phyloP scores from a whole-genome alignment of 2,329 filamentous ascomycete genomes.

The Dactylellina haptotyla region DNA sequence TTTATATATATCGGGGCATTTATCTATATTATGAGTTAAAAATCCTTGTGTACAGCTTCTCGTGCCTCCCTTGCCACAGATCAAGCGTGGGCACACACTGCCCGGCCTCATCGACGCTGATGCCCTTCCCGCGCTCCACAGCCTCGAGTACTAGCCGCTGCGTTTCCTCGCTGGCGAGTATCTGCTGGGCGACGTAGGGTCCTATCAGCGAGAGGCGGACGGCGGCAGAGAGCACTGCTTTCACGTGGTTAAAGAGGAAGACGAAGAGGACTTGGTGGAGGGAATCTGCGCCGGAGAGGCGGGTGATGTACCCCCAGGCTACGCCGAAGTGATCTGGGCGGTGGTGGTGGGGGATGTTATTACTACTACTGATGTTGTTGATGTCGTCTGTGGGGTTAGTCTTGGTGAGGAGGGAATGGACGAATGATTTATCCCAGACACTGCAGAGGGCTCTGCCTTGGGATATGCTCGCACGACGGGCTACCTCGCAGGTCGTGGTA shows the following conservation, averaged over 20 bases:
- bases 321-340: slow-evolving; percentile 55
- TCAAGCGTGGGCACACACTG: slow-evolving; percentile 82
- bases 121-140: slow-evolving; percentile 71
- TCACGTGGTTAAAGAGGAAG: slow-evolving; percentile 79
- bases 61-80: slow-evolving; percentile 83
- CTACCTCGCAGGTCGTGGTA: slow-evolving; percentile 80
- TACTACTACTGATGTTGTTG: background rate
- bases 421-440: slow-evolving; percentile 79
- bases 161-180: slow-evolving; percentile 72
- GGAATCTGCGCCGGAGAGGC: slow-evolving; percentile 62
- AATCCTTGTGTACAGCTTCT: slow-evolving; percentile 83
- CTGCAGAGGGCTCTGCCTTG: slow-evolving; percentile 79
- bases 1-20: background rate
- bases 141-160: slow-evolving; percentile 69
- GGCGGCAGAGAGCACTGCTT: slow-evolving; percentile 78
- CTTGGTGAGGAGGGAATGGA: slow-evolving; percentile 59
- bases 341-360: background rate
- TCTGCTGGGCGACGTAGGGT: slow-evolving; percentile 79
- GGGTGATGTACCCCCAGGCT: slow-evolving; percentile 70
- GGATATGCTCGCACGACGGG: slow-evolving; percentile 76
- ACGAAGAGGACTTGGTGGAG: slow-evolving; percentile 75
- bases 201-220: slow-evolving; percentile 81
- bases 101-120: slow-evolving; percentile 72
- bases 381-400: background rate
- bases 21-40: slow-evolving; percentile 69